Base-by-base conservation (phyloP, 768 basidiomycete genomes). In the Steccherinum ochraceum region DNA sequence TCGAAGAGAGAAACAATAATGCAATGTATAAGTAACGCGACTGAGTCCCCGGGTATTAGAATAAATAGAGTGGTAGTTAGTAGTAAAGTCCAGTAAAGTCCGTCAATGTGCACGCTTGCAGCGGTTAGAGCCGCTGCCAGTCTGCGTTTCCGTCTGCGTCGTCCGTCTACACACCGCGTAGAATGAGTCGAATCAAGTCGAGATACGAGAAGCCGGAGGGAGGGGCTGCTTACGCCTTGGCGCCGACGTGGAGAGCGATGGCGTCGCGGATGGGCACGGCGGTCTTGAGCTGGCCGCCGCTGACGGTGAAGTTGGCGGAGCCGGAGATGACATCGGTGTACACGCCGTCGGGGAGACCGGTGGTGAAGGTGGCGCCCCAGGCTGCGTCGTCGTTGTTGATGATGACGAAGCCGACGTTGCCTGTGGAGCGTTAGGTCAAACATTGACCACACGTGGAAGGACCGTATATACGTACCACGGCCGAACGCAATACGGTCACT, bases 311-410 rank as follows among this genome's bases (percentile, higher is more conserved):
- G 0, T 78, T 80, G 52, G 40, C 25, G 25, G 57, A 61, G 7
- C 83, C 83, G 46, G 70, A 74, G 30, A 84, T 69, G 18, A 85
- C 79, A 61, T 88, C 80, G 64, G 84, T 86, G 57, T 86, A 86
- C 3, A 64, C 62, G 0, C 82, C 84, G 20, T 65, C 73, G 1
- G 83, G 73, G 10, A 86, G 65, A 0, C 77, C 74, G 0, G 84
- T 86, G 16, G 66, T 61, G 61, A 86, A 85, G 0, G 76, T 77
- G 0, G 73, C 48, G 5, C 53, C 77, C 84, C 85, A 86, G 0
- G 65, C 57, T 3, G 69, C 68, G 52, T 83, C 79, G 3, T 64
- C 75, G 53, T 86, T 85, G 61, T 86, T 86, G 57, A 86, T 86
- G 0, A 76, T 82, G 2, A 84, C 78, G 52, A 80, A 84, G 2